Evolutionary conservation across 2,329 filamentous ascomycete species (phyloP).

Genomic region (Sporothrix euskadiensis): DNA sequence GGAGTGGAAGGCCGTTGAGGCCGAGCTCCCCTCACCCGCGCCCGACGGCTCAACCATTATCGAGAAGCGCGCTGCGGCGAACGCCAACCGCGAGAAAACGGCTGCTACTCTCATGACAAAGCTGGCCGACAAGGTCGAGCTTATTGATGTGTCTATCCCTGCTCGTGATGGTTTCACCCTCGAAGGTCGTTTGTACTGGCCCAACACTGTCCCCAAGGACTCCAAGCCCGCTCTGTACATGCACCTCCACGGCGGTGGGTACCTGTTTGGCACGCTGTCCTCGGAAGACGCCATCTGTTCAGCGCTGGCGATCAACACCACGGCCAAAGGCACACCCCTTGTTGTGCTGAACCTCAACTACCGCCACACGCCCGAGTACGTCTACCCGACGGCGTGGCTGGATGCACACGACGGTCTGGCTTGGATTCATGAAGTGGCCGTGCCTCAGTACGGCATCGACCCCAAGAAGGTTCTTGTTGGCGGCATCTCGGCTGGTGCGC

Average conservation of each 20-base stretch:
- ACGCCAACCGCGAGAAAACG: slow-evolving; percentile 40
- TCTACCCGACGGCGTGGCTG: slow-evolving; percentile 54
- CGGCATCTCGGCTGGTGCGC: slow-evolving; percentile 43
- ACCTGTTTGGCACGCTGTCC: slow-evolving; percentile 54
- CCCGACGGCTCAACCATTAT: slow-evolving; percentile 32
- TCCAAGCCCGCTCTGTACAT: slow-evolving; percentile 41
- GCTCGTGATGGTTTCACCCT: slow-evolving; percentile 32
- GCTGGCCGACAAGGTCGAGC: slow-evolving; percentile 37
- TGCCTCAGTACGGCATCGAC: slow-evolving; percentile 34
- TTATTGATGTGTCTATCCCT: slow-evolving; percentile 39
- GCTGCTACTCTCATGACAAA: slow-evolving; percentile 39
- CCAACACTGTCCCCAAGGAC: slow-evolving; percentile 51
- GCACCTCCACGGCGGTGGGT: slow-evolving; percentile 39
- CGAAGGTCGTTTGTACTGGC: slow-evolving; percentile 37
- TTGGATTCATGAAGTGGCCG: slow-evolving; percentile 53
- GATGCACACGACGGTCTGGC: slow-evolving; percentile 56
- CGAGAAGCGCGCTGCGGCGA: slow-evolving; percentile 37
- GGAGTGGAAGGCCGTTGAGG: slow-evolving; percentile 48
- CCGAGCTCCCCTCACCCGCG: slow-evolving; percentile 37
- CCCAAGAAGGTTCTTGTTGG: slow-evolving; percentile 42
- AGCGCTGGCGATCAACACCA: slow-evolving; percentile 45
- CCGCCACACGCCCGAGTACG: slow-evolving; percentile 57
- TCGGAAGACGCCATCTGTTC: slow-evolving; percentile 57
- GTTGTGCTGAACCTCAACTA: slow-evolving; percentile 51
- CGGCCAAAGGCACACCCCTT: not conserved